Evolutionary conservation across 208 protist genomes (phyloP).

Genomic region (Trypanosoma lewisi): DNA sequence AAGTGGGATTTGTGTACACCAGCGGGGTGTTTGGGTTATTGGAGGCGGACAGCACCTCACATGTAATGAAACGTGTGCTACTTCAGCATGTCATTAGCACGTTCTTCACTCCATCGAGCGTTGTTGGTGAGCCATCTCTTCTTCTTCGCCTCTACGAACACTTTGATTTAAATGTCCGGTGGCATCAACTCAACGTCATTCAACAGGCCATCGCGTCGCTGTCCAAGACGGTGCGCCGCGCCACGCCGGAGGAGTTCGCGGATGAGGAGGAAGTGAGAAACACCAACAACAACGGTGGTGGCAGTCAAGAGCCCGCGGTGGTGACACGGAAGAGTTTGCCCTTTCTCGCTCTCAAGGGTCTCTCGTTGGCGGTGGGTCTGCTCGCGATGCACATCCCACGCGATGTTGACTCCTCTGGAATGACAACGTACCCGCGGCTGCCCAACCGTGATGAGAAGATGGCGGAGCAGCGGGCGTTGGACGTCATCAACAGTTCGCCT

Average conservation of each 20-base stretch:
- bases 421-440: constrained; percentile 29
- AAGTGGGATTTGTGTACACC: constrained; percentile 93
- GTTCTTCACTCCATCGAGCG: constrained; percentile 30
- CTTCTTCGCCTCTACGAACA: constrained; percentile 67
- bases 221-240: constrained; percentile 71
- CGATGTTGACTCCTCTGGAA: constrained; percentile 33
- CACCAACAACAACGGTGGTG: too few relatives aligned
- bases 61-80: constrained; percentile 85
- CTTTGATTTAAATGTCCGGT: constrained; percentile 82
- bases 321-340: constrained; percentile 47
- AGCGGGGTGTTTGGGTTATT: constrained; percentile 90
- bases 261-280: constrained; percentile 15
- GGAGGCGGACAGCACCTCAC: constrained; percentile 86
- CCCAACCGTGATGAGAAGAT: constrained; percentile 65
- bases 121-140: constrained; percentile 28
- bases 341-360: constrained; percentile 69
- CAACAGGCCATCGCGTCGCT: constrained; percentile 80
- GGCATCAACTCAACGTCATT: constrained; percentile 74
- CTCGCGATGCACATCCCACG: constrained; percentile 48
- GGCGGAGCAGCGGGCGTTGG: constrained; percentile 71
- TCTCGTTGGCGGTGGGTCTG: constrained; percentile 63
- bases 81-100: constrained; percentile 78
- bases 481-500: constrained; percentile 73
- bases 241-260: constrained; percentile 45
- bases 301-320: constrained; percentile 5